Evolutionary conservation across 2,329 filamentous ascomycete species (phyloP).

Genomic region (Shiraia bambusicola): DNA sequence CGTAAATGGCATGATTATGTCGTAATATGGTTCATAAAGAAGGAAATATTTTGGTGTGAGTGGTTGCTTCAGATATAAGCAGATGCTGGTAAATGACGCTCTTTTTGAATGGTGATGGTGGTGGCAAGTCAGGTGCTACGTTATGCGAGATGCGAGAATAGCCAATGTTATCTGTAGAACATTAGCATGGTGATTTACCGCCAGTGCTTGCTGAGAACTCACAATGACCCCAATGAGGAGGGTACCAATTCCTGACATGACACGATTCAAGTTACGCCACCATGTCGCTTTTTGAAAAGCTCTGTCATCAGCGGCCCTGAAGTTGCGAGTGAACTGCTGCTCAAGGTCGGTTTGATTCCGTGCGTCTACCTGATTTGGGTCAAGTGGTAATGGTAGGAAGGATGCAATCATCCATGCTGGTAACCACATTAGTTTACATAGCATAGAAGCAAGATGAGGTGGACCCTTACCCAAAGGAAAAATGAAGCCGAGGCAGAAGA

Average conservation of each 20-base stretch:
- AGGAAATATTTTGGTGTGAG: conserved; percentile 11
- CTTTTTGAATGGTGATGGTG: not conserved
- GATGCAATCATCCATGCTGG: conserved; percentile 78
- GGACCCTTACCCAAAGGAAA: conserved; percentile 59
- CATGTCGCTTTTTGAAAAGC: conserved; percentile 62
- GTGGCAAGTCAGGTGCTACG: conserved; percentile 7
- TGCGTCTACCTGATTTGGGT: conserved; percentile 50
- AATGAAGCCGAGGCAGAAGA: conserved; percentile 76
- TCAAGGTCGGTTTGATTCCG: conserved; percentile 44
- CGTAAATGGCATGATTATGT: conserved; percentile 27
- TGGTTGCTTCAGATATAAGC: not conserved
- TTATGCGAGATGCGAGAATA: conserved; percentile 41
- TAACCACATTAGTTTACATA: conserved; percentile 16
- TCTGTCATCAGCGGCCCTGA: conserved; percentile 50
- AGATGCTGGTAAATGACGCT: no score
- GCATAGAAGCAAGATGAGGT: conserved; percentile 8
- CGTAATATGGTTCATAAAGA: conserved; percentile 27
- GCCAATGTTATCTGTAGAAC: conserved; percentile 37
- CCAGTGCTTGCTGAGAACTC: conserved; percentile 33
- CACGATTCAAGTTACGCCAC: conserved; percentile 65
- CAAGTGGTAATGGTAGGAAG: conserved; percentile 68
- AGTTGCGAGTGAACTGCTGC: conserved; percentile 48
- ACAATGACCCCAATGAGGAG: conserved; percentile 58
- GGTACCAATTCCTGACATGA: conserved; percentile 60
- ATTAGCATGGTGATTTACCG: conserved; percentile 11